Evolutionary conservation across 345 rosid species (phyloP), one percentile per base, ranked within the genome.

Genomic region (Bruguiera parviflora): DNA sequence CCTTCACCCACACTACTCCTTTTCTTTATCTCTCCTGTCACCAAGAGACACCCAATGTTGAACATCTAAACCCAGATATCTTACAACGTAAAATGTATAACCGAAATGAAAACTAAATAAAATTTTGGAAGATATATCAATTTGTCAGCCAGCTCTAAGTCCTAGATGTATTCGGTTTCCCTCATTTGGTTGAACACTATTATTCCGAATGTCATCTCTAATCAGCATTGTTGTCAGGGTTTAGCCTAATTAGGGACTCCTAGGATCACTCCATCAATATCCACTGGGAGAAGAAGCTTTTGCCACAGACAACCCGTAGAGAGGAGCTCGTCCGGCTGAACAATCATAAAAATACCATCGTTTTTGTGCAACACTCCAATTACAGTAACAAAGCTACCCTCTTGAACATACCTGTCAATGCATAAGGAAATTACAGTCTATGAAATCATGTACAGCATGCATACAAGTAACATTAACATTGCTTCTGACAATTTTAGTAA

Each of bases 241-340:
- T 70, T 65, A 69, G 57, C 24, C 31, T 25, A 33, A 53, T 71
- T 33, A 33, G 37, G 37, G 37, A 78, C 66, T 35, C 75, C 84
- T n/a, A 81, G 65, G 51, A 86, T 55, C 61, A 85, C 72, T 11
- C 85, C 86, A 72, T 86, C 89, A 22, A 86, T 33, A 5, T 86
- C 87, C 13, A 77, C 71, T 0, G 86, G 89, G 25, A 86, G 69
- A 65, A 86, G 76, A 24, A 86, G 63, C 76, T 75, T 74, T 63
- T n/a, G 72, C 84, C 85, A 86, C 21, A 80, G 62, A 56, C 84
- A 86, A 61, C 87, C 86, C 10, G 89, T 81, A 7, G 82, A 80
- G 64, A 86, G 43, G 27, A 74, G 32, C 68, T 80, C 83, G 1
- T 78, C 82, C 20, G 83, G 84, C 71, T 80, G 79, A 60, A 83